Evolutionary conservation across 805 yeast species (phyloP), one percentile per base, ranked within the genome.

Genomic region (Candida berthetii): DNA sequence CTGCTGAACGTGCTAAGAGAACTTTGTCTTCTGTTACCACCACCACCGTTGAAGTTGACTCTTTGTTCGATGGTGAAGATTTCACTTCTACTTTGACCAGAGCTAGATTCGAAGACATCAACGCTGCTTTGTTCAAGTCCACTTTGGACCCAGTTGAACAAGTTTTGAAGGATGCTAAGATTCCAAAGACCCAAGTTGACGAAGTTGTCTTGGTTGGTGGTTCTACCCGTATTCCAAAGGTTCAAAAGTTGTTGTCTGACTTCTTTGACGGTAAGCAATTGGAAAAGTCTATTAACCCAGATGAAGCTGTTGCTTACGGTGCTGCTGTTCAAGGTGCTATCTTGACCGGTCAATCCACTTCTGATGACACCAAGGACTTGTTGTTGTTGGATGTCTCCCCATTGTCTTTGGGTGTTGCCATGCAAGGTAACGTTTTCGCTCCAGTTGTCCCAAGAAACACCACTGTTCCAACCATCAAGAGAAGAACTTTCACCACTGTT

Each of bases 291-390:
- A 90, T 89, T 72, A 89, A 89, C 89, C 97, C 97, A 56, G 97
- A 89, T 77, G 97, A 89, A 79, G 97, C 97, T 65, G 97, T 89
- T 69, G 97, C 96, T 63, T 88, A 88, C 79, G 97, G 97, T 83
- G 98, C 98, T 63, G 97, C 98, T 63, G 97, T 90, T 61, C 97
- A 90, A 78, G 98, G 96, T 76, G 97, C 97, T 66, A 87, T 91
- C 74, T 80, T 90, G 72, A 85, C 96, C 57, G 96, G 96, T 76
- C 89, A 77, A 71, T 78, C 87, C 49, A 82, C 88, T 52, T 80
- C 85, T 55, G 93, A 84, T 50, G 95, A 88, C 71, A 89, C 96
- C 69, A 88, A 90, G 74, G 96, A 88, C 74, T 80, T 90, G 68
- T 82, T 91, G 61, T 81, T 90, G 67, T 82, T 90, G 72, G 98